phyloP scores from a whole-genome alignment of 768 basidiomycete species.

The Neoboletus brunneissimus region DNA sequence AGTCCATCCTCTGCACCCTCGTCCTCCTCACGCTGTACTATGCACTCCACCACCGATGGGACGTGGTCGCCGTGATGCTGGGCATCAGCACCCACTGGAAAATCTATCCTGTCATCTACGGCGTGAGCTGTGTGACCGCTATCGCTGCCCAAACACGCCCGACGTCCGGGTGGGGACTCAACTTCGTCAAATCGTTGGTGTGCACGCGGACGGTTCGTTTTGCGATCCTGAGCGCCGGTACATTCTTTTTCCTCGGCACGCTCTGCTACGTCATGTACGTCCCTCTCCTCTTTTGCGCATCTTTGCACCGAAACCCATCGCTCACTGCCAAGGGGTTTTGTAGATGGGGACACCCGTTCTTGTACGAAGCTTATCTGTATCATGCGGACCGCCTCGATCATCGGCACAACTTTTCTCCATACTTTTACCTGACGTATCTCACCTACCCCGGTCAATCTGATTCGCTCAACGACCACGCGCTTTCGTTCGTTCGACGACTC shows the following conservation, averaged over 20 bases:
- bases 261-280: constrained; percentile 76
- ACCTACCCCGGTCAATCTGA: constrained; percentile 53
- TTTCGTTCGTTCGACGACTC: constrained; percentile 40
- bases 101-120: constrained; percentile 93
- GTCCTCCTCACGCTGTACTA: constrained; percentile 69
- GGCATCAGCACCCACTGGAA: constrained; percentile 94
- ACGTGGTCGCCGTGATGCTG: constrained; percentile 63
- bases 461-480: constrained; percentile 9
- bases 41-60: constrained; percentile 58
- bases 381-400: constrained; percentile 91
- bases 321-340: not conserved
- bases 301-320: not conserved
- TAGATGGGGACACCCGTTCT: constrained; percentile 94
- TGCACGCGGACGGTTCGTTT: constrained; percentile 62
- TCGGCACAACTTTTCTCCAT: constrained; percentile 97
- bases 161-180: constrained; percentile 15
- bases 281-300: constrained; percentile 10
- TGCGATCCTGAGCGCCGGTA: constrained; percentile 60
- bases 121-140: constrained; percentile 58
- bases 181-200: constrained; percentile 40
- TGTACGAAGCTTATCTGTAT: constrained; percentile 91
- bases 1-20: constrained; percentile 78
- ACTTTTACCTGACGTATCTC: constrained; percentile 94
- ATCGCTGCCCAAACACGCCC: constrained; percentile 25
- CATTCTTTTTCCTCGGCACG: constrained; percentile 60